These are phyloP conservation scores for Hibiscus trionum DNA, from an alignment of 345 rosid genomes.

Conservation along the genomic window DNA sequence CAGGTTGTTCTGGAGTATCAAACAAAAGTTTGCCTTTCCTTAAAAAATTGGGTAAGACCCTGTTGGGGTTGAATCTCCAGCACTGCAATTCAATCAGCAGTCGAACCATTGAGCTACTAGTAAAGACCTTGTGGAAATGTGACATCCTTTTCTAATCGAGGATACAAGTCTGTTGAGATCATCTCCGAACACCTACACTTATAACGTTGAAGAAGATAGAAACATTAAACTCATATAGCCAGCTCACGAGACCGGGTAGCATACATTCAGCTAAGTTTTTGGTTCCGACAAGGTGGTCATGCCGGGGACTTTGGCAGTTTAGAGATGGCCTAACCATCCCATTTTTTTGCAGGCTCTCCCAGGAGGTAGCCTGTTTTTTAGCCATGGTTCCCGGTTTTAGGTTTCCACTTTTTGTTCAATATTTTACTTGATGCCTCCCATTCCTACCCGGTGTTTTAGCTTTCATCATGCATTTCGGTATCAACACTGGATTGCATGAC, in stretches of 20 bases:
- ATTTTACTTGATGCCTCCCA: not conserved
- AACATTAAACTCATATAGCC: slow-evolving; percentile 8
- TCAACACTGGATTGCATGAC: not conserved
- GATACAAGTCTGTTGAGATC: slow-evolving; percentile 5
- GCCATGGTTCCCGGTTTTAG: slow-evolving; percentile 27
- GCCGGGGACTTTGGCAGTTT: slow-evolving; percentile 19
- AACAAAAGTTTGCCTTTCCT: slow-evolving; percentile 40
- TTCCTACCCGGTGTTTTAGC: slow-evolving; percentile 22
- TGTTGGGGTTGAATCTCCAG: slow-evolving; percentile 60
- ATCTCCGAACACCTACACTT: not conserved
- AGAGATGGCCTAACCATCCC: slow-evolving; percentile 20
- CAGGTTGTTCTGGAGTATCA: slow-evolving; percentile 51
- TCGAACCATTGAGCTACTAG: slow-evolving; percentile 32
- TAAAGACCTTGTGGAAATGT: slow-evolving; percentile 61
- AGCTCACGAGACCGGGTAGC: slow-evolving; percentile 18
- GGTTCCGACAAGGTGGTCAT: slow-evolving; percentile 13
- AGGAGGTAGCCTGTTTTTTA: slow-evolving; percentile 34
- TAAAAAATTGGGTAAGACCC: slow-evolving; percentile 37
- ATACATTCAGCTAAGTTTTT: slow-evolving; percentile 27
- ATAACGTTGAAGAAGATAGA: not conserved
- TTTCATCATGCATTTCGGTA: slow-evolving; percentile 10
- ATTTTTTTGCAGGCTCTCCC: slow-evolving; percentile 41
- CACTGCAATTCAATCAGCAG: slow-evolving; percentile 55
- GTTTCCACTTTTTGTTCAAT: slow-evolving; percentile 8
- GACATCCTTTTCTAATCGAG: slow-evolving; percentile 45